A percentile compares a stretch with the other conserved stretches of the same genome.
Evolutionary conservation across 176 grass and related monocot species (phyloP).

Genomic region (Pontederia crassipes): DNA sequence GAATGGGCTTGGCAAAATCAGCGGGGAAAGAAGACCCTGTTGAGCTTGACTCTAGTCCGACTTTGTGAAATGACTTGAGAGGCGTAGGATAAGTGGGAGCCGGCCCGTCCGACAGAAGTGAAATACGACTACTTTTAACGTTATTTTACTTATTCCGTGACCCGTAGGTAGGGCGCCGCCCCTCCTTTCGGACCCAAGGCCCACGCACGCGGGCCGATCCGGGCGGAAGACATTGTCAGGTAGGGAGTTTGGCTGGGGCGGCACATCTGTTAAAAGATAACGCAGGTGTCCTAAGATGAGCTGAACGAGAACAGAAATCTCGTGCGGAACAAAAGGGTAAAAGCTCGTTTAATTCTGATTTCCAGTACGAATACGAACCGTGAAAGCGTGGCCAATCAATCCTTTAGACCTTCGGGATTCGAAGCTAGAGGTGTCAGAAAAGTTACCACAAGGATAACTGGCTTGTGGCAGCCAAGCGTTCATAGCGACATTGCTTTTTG

Average conservation of each 20-base stretch:
- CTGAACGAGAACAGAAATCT: constrained; percentile 57
- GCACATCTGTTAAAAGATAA: constrained; percentile 79
- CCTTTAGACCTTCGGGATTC: constrained; percentile 51
- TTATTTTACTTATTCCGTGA: constrained; percentile 76
- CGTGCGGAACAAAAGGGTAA: constrained; percentile 62
- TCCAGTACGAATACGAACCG: constrained; percentile 56
- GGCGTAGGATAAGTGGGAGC: background rate
- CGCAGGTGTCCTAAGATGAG: constrained; percentile 49
- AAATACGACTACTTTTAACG: constrained; percentile 72
- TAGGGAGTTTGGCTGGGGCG: constrained; percentile 75
- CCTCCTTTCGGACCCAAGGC: constrained; percentile 5
- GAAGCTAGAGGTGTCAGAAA: constrained; percentile 52
- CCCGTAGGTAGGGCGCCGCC: constrained; percentile 24
- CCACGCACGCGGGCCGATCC: constrained; percentile 27
- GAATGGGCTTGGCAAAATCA: no score
- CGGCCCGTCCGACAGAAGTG: constrained; percentile 26
- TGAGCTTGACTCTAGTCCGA: no score
- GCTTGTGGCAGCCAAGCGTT: constrained; percentile 16
- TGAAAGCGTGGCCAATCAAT: constrained; percentile 73
- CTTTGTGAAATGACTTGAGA: constrained; percentile 22
- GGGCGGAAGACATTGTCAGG: constrained; percentile 63
- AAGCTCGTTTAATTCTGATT: constrained; percentile 70
- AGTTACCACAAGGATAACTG: constrained; percentile 67
- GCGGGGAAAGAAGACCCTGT: no score
- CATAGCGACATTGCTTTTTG: no score